phyloP scores from a whole-genome alignment of 345 rosid genomes.

The Eucalyptus erythrocorys region DNA sequence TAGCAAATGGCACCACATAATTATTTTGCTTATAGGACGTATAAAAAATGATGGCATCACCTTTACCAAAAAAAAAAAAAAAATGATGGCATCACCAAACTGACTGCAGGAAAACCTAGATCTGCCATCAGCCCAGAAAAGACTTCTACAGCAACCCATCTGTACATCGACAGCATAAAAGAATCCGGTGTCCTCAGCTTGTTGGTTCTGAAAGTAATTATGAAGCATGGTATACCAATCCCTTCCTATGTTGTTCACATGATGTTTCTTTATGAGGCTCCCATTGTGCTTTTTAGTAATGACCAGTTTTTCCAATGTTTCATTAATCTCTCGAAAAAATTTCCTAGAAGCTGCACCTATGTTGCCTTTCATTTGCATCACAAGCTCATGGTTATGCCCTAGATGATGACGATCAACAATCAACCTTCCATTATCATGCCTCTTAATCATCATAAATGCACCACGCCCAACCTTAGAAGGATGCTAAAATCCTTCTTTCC shows the following conservation, averaged over 20 bases:
- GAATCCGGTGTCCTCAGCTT: constrained; percentile 78
- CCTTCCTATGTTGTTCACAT: constrained; percentile 46
- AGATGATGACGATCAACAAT: constrained; percentile 61
- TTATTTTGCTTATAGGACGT: no score
- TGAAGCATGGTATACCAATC: constrained; percentile 67
- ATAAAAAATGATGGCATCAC: background rate
- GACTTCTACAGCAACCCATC: constrained; percentile 44
- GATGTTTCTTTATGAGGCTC: constrained; percentile 10
- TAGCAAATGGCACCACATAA: no score
- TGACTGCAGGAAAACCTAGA: constrained; percentile 62
- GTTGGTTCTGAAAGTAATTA: constrained; percentile 59
- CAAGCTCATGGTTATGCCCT: constrained; percentile 75
- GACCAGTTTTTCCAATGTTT: constrained; percentile 28
- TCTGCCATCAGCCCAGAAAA: constrained; percentile 90
- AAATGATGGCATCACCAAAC: constrained; percentile 14
- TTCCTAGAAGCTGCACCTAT: constrained; percentile 35
- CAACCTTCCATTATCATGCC: constrained; percentile 70
- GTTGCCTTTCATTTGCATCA: constrained; percentile 7
- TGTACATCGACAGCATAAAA: constrained; percentile 57
- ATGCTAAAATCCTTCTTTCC: constrained; percentile 88
- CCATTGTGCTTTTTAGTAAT: constrained; percentile 18
- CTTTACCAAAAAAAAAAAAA: no score
- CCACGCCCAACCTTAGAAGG: constrained; percentile 87
- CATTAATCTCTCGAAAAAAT: constrained; percentile 32
- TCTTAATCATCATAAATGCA: constrained; percentile 84